These are phyloP conservation scores for Epichloe scottii DNA, from an alignment of 2,329 filamentous ascomycete genomes.

Conservation along the genomic window DNA sequence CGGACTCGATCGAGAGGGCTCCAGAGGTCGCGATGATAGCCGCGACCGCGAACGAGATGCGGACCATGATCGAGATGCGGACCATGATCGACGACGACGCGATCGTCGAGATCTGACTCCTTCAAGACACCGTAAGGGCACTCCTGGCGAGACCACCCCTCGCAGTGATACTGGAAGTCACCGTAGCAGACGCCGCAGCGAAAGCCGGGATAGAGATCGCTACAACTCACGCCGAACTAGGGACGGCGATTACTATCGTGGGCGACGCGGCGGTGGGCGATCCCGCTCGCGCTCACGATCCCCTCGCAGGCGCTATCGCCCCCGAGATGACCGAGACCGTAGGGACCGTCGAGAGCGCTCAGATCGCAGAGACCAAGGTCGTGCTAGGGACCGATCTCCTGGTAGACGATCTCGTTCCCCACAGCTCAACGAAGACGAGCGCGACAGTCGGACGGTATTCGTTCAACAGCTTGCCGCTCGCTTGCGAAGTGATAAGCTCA, in stretches of 20 bases:
- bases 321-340: slow-evolving; percentile 39
- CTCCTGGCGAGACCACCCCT: slow-evolving; percentile 51
- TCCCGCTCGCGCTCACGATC: slow-evolving; percentile 61
- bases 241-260: slow-evolving; percentile 59
- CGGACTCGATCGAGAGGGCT: slow-evolving; percentile 41
- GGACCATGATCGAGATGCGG: slow-evolving; percentile 43
- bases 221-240: slow-evolving; percentile 62
- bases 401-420: slow-evolving; percentile 42
- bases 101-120: slow-evolving; percentile 45
- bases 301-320: slow-evolving; percentile 47
- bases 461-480: slow-evolving; percentile 96
- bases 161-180: slow-evolving; percentile 68
- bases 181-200: slow-evolving; percentile 70
- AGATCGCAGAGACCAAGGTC: slow-evolving; percentile 37
- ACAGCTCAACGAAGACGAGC: slow-evolving; percentile 83
- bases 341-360: slow-evolving; percentile 37
- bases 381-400: slow-evolving; percentile 38
- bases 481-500: slow-evolving; percentile 81
- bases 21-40: slow-evolving; percentile 43
- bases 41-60: slow-evolving; percentile 45
- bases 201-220: slow-evolving; percentile 64
- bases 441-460: slow-evolving; percentile 92
- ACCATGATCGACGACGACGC: slow-evolving; percentile 37
- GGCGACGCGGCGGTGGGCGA: slow-evolving; percentile 31
- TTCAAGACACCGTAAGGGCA: slow-evolving; percentile 31